Base-by-base conservation (phyloP, 2,329 filamentous ascomycete species). In the Xylariomycetidae sp. region DNA sequence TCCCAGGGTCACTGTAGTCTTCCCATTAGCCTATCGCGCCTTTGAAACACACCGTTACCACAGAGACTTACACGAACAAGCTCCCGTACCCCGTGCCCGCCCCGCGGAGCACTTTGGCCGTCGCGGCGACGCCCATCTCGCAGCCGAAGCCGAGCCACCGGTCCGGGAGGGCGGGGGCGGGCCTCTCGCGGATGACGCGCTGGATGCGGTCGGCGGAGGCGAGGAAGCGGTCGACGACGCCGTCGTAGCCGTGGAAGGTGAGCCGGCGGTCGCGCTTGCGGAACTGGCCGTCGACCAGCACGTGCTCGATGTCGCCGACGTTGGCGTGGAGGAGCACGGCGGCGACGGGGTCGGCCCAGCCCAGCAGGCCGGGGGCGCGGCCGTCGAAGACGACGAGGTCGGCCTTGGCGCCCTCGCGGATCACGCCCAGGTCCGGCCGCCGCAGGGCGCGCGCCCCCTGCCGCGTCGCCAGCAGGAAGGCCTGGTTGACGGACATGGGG, bases 311-410 rank as follows among this genome's bases (percentile, higher is more conserved):
- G 36, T 77, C 71, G 0, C 66, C 70, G 4, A 72, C 63, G 33
- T 61, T 68, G 1, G 70, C 63, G 37, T 77, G 73, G 22, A 78
- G 52, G 17, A 78, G 65, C 1, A 78, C 57, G 0, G 74, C 74
- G 0, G 72, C 72, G 4, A 78, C 60, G 0, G 72, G 70, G 35
- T 77, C 72, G 5, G 42, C 54, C 70, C 71, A 76, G 3, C 73
- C 73, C 1, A 76, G 54, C 46, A 77, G 54, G 1, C 58, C 56
- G 0, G 72, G 70, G 0, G 63, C 60, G 1, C 60, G 53, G 0
- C 67, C 69, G 37, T 74, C 60, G 56, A 68, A 76, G 0, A 76
- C 58, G 0, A 74, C 58, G 1, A 77, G 31, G 42, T 77, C 72
- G 0, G 71, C 72, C 47, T 73, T 73, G 10, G 71, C 70, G 4